phyloP scores from a whole-genome alignment of 2,329 filamentous ascomycete species.

The Paraphoma sp. region DNA sequence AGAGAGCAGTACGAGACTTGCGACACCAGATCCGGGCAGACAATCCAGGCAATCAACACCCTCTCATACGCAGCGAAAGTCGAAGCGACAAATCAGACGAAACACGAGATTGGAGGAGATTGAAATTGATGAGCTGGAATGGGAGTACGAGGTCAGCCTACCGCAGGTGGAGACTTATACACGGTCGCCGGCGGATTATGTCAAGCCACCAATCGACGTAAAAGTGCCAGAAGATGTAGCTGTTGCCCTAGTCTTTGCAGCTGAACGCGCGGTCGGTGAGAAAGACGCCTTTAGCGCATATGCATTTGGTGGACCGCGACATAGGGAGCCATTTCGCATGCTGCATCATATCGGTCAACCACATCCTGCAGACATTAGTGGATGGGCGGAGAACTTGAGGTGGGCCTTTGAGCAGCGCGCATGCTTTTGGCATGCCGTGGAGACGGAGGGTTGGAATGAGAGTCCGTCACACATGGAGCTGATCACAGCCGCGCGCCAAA shows the following conservation, averaged over 20 bases:
- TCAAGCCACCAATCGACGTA: background rate
- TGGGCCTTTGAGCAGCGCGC: constrained; percentile 27
- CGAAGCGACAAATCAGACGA: background rate
- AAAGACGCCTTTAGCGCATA: constrained; percentile 14
- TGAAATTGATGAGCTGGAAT: background rate
- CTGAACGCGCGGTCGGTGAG: constrained; percentile 10
- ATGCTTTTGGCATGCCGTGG: constrained; percentile 11
- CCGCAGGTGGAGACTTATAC: background rate
- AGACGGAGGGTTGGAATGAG: constrained; percentile 26
- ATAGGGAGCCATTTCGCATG: constrained; percentile 20
- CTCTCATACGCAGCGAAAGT: background rate
- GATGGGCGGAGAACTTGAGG: constrained; percentile 34
- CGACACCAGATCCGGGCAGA: background rate
- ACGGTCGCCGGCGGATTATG: constrained; percentile 8
- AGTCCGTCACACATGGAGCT: constrained; percentile 31
- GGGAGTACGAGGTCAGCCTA: background rate
- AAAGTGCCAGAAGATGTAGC: background rate
- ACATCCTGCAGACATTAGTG: constrained; percentile 18
- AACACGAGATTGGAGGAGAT: background rate
- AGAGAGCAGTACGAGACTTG: background rate
- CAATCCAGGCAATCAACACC: background rate
- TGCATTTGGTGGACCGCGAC: constrained; percentile 28
- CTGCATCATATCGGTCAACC: constrained; percentile 19
- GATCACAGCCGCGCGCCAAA: constrained; percentile 20
- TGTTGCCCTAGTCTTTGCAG: background rate